Evolutionary conservation across 1,139 yeast genomes (phyloP).

Genomic region (Wickerhamiella infanticola): DNA sequence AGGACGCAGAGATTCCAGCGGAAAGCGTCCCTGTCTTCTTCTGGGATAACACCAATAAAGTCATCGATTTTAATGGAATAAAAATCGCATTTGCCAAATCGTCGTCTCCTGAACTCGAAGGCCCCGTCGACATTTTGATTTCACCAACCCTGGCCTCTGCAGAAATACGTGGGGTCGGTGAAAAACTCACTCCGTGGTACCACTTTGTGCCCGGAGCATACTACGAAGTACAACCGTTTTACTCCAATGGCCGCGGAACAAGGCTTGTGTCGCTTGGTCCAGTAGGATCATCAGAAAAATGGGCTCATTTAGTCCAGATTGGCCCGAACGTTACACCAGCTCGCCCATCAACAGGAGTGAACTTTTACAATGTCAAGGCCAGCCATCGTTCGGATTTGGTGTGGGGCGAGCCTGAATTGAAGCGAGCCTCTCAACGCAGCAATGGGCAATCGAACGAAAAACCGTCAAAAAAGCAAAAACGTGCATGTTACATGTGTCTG

Average conservation of each 20-base stretch:
- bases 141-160: background rate
- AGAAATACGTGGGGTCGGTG: background rate
- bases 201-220: background rate
- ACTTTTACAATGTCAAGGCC: background rate
- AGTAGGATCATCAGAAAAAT: background rate
- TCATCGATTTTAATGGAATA: background rate
- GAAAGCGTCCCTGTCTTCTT: background rate
- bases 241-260: background rate
- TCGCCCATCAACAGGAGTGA: background rate
- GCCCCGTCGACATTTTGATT: background rate
- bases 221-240: constrained; percentile 1
- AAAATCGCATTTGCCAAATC: background rate
- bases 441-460: background rate
- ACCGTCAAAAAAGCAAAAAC: background rate
- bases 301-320: background rate
- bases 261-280: background rate
- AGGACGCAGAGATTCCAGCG: too few relatives aligned
- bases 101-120: background rate
- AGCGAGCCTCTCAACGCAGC: background rate
- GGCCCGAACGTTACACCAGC: background rate
- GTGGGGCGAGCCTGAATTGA: background rate
- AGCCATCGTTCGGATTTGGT: background rate
- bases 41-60: background rate
- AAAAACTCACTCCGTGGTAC: background rate
- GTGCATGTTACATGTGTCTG: constrained; percentile 3